These are phyloP conservation scores for Anisodus acutangulus DNA, from an alignment of 257 asterid genomes.

Conservation along the genomic window DNA sequence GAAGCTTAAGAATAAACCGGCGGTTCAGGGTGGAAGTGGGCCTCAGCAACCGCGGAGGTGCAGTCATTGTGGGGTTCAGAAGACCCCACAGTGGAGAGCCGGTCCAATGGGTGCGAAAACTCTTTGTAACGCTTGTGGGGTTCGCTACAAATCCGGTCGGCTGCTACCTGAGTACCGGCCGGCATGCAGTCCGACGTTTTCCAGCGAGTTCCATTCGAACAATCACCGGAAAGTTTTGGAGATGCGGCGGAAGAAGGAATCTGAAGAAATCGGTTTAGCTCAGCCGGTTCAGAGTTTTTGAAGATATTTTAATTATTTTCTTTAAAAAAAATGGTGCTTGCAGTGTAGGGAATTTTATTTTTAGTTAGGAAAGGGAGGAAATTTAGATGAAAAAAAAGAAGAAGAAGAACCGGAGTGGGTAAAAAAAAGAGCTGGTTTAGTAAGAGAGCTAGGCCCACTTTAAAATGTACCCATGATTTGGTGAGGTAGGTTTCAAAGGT, in stretches of 20 bases:
- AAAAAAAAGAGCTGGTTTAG: slow-evolving; percentile 36
- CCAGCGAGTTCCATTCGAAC: slow-evolving; percentile 75
- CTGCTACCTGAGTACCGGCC: slow-evolving; percentile 93
- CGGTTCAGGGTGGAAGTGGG: slow-evolving; percentile 34
- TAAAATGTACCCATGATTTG: slow-evolving; percentile 56
- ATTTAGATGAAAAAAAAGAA: not conserved
- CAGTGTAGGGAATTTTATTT: not conserved
- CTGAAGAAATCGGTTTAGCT: slow-evolving; percentile 42
- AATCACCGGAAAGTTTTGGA: slow-evolving; percentile 93
- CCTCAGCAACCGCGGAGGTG: slow-evolving; percentile 73
- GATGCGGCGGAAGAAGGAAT: slow-evolving; percentile 78
- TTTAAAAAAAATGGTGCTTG: not conserved
- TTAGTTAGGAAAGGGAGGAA: slow-evolving; percentile 15
- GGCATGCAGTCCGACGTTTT: slow-evolving; percentile 92
- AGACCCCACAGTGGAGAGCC: slow-evolving; percentile 98
- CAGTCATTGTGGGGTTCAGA: slow-evolving; percentile 89
- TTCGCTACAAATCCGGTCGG: slow-evolving; percentile 88
- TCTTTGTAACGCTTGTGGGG: slow-evolving; percentile 97
- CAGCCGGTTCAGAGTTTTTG: slow-evolving; percentile 69
- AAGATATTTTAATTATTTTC: slow-evolving; percentile 24
- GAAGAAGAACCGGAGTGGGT: not conserved
- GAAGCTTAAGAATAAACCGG: slow-evolving; percentile 46
- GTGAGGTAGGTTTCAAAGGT: slow-evolving; percentile 55
- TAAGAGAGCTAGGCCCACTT: slow-evolving; percentile 46
- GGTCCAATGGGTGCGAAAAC: slow-evolving; percentile 92